Conservation (phyloP, 805 yeast genomes). For the Maudiozyma serrabonitensis region DNA sequence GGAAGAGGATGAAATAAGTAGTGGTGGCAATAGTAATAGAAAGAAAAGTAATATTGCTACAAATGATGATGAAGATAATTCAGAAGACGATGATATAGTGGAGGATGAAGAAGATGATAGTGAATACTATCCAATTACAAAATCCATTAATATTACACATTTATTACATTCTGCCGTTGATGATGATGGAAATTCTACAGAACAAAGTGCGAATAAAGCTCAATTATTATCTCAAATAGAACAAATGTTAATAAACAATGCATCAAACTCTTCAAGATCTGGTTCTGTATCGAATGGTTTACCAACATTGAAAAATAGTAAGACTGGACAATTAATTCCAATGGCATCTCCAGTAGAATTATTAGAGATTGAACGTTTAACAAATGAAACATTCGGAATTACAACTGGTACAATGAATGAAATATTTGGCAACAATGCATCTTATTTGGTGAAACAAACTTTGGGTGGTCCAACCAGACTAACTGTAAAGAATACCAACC, state of each 20-base stretch:
- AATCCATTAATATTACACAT: conserved; percentile 30
- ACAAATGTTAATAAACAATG: conserved; percentile 16
- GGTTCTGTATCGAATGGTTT: conserved; percentile 8
- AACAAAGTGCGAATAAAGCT: conserved; percentile 2
- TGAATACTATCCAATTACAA: conserved; percentile 25
- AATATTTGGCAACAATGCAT: conserved; percentile 58
- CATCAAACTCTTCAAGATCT: conserved; percentile 11
- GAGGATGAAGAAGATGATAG: conserved; percentile 5
- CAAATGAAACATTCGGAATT: conserved; percentile 45
- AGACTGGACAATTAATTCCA: conserved; percentile 33
- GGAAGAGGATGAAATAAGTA: not conserved
- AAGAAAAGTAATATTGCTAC: conserved; percentile 7
- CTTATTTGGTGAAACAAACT: conserved; percentile 46
- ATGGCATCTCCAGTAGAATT: conserved; percentile 71
- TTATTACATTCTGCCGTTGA: conserved; percentile 23
- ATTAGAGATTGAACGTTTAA: conserved; percentile 58
- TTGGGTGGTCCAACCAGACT: conserved; percentile 66
- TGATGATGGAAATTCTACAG: not conserved
- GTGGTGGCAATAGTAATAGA: not conserved
- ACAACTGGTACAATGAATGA: conserved; percentile 43
- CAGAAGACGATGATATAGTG: conserved; percentile 13
- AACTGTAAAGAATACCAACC: conserved; percentile 57
- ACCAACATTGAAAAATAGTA: conserved; percentile 11
- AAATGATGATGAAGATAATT: conserved; percentile 14
- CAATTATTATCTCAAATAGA: conserved; percentile 12